A percentile compares a stretch with the other conserved stretches of the same genome.
Evolutionary conservation across 352 stramenopile genomes (phyloP).

Genomic region (Globisporangium takayamanum): DNA sequence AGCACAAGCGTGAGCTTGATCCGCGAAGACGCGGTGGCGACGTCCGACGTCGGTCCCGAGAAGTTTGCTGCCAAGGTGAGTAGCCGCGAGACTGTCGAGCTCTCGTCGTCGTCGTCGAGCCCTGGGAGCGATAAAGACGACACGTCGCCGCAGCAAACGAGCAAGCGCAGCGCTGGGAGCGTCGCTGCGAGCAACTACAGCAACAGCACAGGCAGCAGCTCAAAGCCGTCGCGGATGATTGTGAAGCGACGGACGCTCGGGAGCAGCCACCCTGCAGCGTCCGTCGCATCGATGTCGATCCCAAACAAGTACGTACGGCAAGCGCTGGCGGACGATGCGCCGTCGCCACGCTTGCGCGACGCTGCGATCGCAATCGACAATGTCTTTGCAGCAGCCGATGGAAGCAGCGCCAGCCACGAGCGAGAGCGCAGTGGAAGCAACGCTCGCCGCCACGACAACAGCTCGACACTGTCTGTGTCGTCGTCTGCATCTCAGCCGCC

Average conservation of each 20-base stretch:
- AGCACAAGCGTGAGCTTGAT: slow-evolving; percentile 4
- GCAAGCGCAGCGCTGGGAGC: not conserved
- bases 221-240: slow-evolving; percentile 47
- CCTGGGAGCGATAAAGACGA: slow-evolving; percentile 45
- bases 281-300: slow-evolving; percentile 11
- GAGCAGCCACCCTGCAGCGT: slow-evolving; percentile 18
- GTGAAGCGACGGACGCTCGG: slow-evolving; percentile 30
- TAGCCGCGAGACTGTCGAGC: slow-evolving; percentile 18
- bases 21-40: slow-evolving; percentile 6
- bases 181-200: slow-evolving; percentile 10
- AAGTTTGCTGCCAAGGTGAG: slow-evolving; percentile 39
- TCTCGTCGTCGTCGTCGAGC: slow-evolving; percentile 38
- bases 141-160: slow-evolving; percentile 10
- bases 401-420: slow-evolving; percentile 1
- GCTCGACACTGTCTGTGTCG: not conserved
- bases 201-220: slow-evolving; percentile 17
- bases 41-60: slow-evolving; percentile 28
- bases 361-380: not conserved
- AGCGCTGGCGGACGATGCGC: slow-evolving; percentile 2
- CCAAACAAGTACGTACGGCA: slow-evolving; percentile 16
- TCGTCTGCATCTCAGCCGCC: not conserved
- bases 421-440: not conserved
- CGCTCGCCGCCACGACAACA: slow-evolving; percentile 2
- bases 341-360: not conserved
- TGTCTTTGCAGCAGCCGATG: not conserved